Evolutionary conservation across 345 rosid species (phyloP).

Genomic region (Alliaria petiolata): DNA sequence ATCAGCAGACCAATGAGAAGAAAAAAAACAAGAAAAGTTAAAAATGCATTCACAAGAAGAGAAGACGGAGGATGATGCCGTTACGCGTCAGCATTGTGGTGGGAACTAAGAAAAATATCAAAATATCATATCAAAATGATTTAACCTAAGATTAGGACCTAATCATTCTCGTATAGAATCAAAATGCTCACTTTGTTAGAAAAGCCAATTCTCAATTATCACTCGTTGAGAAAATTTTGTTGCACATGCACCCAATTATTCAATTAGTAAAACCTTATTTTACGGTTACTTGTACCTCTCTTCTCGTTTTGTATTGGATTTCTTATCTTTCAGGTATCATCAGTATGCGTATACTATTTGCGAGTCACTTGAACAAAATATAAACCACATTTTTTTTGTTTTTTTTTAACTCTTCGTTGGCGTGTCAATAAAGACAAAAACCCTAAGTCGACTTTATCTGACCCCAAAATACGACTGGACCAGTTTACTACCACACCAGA

Average conservation of each 20-base stretch:
- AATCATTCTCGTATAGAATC: slow-evolving; percentile 29
- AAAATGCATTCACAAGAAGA: too few species aligned
- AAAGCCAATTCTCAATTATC: slow-evolving; percentile 11
- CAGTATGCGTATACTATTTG: too few species aligned
- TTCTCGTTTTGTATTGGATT: not conserved
- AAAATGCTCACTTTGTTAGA: slow-evolving; percentile 7
- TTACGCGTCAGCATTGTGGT: slow-evolving; percentile 25
- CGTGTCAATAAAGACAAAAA: not conserved
- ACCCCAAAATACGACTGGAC: not conserved
- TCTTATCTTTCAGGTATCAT: not conserved
- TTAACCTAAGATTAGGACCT: slow-evolving; percentile 26
- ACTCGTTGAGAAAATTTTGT: not conserved
- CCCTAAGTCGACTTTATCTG: not conserved
- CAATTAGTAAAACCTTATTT: not conserved
- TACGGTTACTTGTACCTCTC: not conserved
- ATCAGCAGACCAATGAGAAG: too few species aligned
- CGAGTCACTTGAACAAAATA: not conserved
- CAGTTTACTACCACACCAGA: not conserved
- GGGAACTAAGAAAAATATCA: slow-evolving; percentile 3
- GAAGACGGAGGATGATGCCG: slow-evolving; percentile 11
- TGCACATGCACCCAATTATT: not conserved
- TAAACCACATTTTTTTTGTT: too few species aligned
- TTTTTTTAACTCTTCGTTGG: not conserved
- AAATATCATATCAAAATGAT: slow-evolving; percentile 30
- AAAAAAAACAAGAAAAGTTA: not conserved